Base-by-base conservation (phyloP, 805 yeast genomes). In the Candida tibetensis region DNA sequence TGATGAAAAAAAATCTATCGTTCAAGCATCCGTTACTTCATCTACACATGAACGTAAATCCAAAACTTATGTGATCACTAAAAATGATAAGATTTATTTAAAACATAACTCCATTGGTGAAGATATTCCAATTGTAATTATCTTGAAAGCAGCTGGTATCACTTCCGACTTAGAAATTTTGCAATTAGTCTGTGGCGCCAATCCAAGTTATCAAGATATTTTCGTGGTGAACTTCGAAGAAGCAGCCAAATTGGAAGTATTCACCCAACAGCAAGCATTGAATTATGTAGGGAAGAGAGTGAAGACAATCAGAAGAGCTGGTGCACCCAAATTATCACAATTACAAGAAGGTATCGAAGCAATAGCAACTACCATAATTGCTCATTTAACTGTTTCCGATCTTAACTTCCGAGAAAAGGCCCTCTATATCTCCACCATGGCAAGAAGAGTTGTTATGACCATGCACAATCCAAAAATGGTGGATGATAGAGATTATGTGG, bases 401-500 rank as follows among this genome's bases (percentile, higher is more conserved):
- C 70, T 86, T 31, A 95, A 93, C 55, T 89, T 91, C 70, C 77
- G 95, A 48, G 96, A 89, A 59, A 93, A 93, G 66, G 96, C 98
- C 0, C 62, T 93, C 26, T 93, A 93, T 58, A 80, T 93, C 49
- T 96, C 97, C 1, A 81, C 88, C 64, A 93, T 93, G 99, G 85
- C 99, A 1, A 79, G 99, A 58, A 77, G 98, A 56, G 98, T 91
- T 2, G 76, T 93, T 16, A 87, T 88, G 95, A 87, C 99, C 4
- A 87, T 93, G 82, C 82, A 86, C 47, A 85, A 93, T 54, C 95
- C 97, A 5, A 81, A 81, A 49, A 82, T 88, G 82, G 95, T 93
- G n/a, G 99, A 93, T 56, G 99, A 93, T 64, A 81, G 98, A 64
- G 99, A 93, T 69, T 93, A 93, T 57, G 98, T 93, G 31, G 99